A percentile compares a stretch with the other conserved stretches of the same genome.
These are phyloP conservation scores for Rhododendron vialii DNA, from an alignment of 148 eudicot genomes.

Conservation along the genomic window DNA sequence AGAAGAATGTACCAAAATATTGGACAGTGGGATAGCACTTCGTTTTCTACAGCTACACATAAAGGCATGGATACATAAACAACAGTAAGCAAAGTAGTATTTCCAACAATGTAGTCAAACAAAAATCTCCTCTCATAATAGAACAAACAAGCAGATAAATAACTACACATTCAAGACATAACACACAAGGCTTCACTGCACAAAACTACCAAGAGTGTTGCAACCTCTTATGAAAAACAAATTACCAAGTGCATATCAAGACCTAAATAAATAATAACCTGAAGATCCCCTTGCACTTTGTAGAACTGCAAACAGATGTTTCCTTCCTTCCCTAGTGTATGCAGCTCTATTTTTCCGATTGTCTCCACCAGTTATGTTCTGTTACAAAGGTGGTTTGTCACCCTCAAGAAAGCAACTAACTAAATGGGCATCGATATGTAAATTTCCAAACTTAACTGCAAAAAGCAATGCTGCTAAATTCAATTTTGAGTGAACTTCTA, in stretches of 20 bases:
- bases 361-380: conserved; percentile 69
- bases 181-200: not conserved
- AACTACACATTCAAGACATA: not conserved
- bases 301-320: conserved; percentile 93
- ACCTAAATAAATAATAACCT: conserved; percentile 40
- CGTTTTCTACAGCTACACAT: not conserved
- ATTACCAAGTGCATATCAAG: not conserved
- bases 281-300: conserved; percentile 99
- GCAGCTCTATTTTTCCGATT: conserved; percentile 75
- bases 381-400: conserved; percentile 19
- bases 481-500: conserved; percentile 83
- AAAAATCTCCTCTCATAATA: not conserved
- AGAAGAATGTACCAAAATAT: not conserved
- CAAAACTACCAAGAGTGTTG: not conserved
- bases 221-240: not conserved
- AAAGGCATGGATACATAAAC: not conserved
- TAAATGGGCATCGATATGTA: not conserved
- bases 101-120: not conserved
- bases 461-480: conserved; percentile 82
- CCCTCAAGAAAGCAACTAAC: conserved; percentile 8
- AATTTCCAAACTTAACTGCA: conserved; percentile 62
- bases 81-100: not conserved
- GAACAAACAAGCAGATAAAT: not conserved
- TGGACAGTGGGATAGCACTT: not conserved
- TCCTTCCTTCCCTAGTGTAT: conserved; percentile 91